Base-by-base conservation (phyloP, 306 rosid species). In the Lathyrus tuberosus region DNA sequence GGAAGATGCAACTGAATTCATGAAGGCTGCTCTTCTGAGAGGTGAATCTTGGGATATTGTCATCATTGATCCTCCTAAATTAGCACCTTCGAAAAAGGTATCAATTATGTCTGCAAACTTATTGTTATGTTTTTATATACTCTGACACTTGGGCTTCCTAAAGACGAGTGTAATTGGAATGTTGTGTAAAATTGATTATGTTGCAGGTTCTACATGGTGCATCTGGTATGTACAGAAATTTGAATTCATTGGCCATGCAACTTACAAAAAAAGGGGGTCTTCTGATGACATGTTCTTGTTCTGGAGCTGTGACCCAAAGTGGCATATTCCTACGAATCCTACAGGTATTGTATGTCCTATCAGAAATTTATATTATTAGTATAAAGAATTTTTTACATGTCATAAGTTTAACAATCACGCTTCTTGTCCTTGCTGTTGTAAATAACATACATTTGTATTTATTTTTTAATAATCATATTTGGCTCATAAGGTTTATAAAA, bases 261-360 rank as follows among this genome's bases (percentile, higher is more conserved):
- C 79, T 94, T 79, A 94, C 98, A 33, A 88, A 76, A 79, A 84
- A 75, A 75, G 97, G 97, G 7, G 96, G 98, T 66, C 90, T 94
- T 81, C 88, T 94, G 42, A 90, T 94, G 98, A 90, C 96, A 10
- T 90, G 96, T 84, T 90, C 96, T 6, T 93, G 98, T 67, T 87
- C 98, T 20, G 98, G 96, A 81, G 98, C 96, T 62, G 82, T 94
- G 81, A 83, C 92, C 6, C 97, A 90, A 59, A 90, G 96, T 73
- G 97, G 97, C 67, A 85, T 70, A 43, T 90, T 94, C 80, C 69
- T 80, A 71, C 93, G 78, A 16, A 80, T 81, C 51, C 97, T 94
- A 17, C 91, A 94, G 98, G 98, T 82, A 86, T 77, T 42, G 16
- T 26, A 38, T 47, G 65, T 72, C 22, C 40, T 67, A 37, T 20